Base-by-base conservation (phyloP, 2,329 filamentous ascomycete species). In the Pseudogymnoascus sp. region DNA sequence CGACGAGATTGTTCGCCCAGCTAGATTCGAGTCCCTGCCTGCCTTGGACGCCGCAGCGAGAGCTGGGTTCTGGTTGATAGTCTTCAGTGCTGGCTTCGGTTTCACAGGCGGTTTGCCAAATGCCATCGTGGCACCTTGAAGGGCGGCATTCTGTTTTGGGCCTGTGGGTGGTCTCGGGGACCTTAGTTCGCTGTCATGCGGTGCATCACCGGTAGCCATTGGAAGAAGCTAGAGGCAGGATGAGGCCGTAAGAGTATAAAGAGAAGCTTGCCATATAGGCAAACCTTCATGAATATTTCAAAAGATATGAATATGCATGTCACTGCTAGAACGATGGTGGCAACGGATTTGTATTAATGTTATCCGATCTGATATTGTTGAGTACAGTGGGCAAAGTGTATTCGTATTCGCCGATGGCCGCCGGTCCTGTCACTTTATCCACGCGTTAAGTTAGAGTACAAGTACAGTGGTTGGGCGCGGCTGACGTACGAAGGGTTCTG, bases 41-140 rank as follows among this genome's bases (percentile, higher is more conserved):
- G 72, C 76, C 68, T 75, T 76, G 25, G 75, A 77, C 14, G 79
- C 79, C 36, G 78, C 78, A 23, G 77, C 76, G 65, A 79, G 69
- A 11, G 78, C 78, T 43, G 49, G 49, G 23, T 56, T 56, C 28
- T 56, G 49, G 49, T 34, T 56, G 28, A 14, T 18, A 56, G n/a
- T 11, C 28, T 56, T 56, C 18, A 66, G 62, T 34, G 65, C 43
- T 1, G 77, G 74, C 64, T 76, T 77, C 18, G 77, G 74, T 67
- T 77, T 76, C 49, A 74, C 67, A 28, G 74, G 69, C 25, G 76
- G 75, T 68, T 77, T 79, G 9, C 73, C 75, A 69, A 82, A 83
- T 21, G 81, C 81, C 42, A 75, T 68, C 5, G 76, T 73, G 7
- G 81, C 81, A 34, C 81, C 81, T 61, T 74, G 74, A 12, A 83